These are phyloP conservation scores for Gynostemma pentaphyllum DNA, from an alignment of 306 rosid genomes.

Conservation along the genomic window DNA sequence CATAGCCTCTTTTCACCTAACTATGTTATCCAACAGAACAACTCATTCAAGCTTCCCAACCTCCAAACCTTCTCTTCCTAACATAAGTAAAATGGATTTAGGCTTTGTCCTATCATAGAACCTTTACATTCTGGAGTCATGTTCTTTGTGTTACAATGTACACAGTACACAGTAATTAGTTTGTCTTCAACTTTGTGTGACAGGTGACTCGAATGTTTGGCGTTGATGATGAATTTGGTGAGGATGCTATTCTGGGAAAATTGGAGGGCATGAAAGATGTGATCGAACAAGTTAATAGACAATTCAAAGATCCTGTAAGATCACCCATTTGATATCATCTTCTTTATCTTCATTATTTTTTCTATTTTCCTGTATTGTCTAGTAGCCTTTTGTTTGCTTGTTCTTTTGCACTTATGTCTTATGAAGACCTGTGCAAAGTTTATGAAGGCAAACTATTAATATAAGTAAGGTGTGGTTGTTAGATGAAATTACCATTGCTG, in stretches of 20 bases:
- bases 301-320: conserved; percentile 93
- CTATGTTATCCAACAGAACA: no score
- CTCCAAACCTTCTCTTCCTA: no score
- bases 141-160: background rate
- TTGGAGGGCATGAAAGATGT: conserved; percentile 95
- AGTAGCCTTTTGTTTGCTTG: background rate
- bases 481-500: background rate
- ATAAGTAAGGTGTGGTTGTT: background rate
- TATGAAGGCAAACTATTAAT: background rate
- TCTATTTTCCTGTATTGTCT: background rate
- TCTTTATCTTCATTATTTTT: background rate
- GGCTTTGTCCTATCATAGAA: background rate
- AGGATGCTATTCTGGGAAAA: conserved; percentile 87
- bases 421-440: background rate
- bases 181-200: background rate
- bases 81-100: no score
- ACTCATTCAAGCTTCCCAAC: no score
- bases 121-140: background rate
- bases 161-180: background rate
- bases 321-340: background rate
- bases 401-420: background rate
- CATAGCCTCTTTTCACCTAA: no score
- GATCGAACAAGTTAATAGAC: conserved; percentile 86
- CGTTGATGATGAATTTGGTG: conserved; percentile 86
- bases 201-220: conserved; percentile 95